phyloP scores from a whole-genome alignment of 305 asterid species.

The Rubia peregrina region DNA sequence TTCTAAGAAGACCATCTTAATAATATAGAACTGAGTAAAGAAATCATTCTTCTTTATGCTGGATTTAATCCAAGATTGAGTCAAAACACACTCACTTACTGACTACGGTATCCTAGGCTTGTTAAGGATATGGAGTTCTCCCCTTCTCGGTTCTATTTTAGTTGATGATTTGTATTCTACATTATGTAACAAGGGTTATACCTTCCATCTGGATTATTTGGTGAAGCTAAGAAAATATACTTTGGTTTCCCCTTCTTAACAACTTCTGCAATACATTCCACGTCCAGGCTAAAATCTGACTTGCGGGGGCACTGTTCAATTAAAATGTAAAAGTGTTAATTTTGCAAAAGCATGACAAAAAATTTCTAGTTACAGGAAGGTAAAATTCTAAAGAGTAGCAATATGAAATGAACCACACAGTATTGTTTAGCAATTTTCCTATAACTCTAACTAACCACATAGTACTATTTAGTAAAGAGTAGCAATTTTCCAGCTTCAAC shows the following conservation, averaged over 20 bases:
- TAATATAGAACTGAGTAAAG: neutral
- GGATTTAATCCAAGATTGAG: neutral
- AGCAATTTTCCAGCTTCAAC: neutral
- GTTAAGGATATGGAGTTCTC: neutral
- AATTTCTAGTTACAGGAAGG: neutral
- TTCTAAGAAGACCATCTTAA: neutral
- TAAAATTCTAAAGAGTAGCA: neutral
- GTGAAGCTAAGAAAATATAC: conserved; percentile 91
- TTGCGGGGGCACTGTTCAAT: conserved; percentile 64
- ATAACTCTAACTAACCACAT: no score
- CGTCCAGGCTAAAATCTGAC: conserved; percentile 83
- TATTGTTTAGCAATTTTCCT: no score
- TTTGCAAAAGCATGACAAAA: neutral
- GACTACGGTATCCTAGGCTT: neutral
- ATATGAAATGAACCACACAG: neutral
- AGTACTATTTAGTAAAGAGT: no score
- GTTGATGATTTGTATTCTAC: neutral
- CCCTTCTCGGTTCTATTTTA: neutral
- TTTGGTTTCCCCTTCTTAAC: conserved; percentile 82
- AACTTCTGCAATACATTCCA: conserved; percentile 54
- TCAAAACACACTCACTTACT: neutral
- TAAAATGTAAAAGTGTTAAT: conserved; percentile 16
- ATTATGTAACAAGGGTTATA: conserved; percentile 12
- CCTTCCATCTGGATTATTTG: conserved; percentile 99
- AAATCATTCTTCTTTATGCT: neutral